Evolutionary conservation across 148 eudicot genomes (phyloP).

Genomic region (Fagopyrum tataricum): DNA sequence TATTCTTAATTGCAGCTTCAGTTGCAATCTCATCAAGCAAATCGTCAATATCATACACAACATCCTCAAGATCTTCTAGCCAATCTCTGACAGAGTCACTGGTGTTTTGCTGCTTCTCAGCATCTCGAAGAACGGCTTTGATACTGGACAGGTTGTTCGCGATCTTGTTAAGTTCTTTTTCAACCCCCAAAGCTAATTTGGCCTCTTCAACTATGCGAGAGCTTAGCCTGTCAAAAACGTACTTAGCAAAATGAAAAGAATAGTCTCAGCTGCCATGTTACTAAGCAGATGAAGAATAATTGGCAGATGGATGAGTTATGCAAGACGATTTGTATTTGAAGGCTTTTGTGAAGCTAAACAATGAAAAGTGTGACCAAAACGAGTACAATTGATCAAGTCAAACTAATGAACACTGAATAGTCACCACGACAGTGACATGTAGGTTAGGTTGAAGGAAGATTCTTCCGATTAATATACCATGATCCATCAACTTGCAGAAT

Average conservation of each 20-base stretch:
- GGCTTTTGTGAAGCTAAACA: neutral
- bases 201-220: neutral
- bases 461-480: too few species aligned
- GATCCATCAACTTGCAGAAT: too few species aligned
- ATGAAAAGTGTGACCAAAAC: neutral
- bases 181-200: neutral
- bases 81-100: slow-evolving; percentile 1
- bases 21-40: slow-evolving; percentile 14
- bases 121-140: slow-evolving; percentile 19
- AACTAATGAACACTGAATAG: neutral
- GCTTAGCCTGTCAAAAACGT: neutral
- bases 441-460: too few species aligned
- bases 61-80: slow-evolving; percentile 18
- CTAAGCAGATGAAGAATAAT: neutral
- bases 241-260: neutral
- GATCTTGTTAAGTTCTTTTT: slow-evolving; percentile 16
- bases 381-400: neutral
- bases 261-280: slow-evolving; percentile 1
- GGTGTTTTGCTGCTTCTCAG: slow-evolving; percentile 18
- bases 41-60: slow-evolving; percentile 22
- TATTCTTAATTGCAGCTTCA: neutral
- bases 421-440: too few species aligned
- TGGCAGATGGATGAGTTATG: neutral
- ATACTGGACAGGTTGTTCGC: slow-evolving; percentile 16
- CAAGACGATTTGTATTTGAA: neutral